Evolutionary conservation across 441 rosid species (phyloP), one percentile per base, ranked within the genome.

Genomic region (Pelargonium cotyledonis): DNA sequence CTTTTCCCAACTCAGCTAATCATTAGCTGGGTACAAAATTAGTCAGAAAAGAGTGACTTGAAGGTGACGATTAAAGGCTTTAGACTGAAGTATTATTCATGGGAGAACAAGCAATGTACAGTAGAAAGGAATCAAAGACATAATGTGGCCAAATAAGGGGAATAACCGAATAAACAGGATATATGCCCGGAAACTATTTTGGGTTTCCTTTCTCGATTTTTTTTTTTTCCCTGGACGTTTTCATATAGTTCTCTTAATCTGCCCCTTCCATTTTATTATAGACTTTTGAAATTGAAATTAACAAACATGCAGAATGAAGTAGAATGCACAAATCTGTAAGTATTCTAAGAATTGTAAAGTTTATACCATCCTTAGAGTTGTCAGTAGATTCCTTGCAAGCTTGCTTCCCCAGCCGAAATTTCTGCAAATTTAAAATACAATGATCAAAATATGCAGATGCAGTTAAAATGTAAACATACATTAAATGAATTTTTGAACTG

Each of bases 341-440:
- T 16, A 14, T 2, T 15, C 16, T 51, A n/a, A 12, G 18, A n/a
- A n/a, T n/a, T n/a, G 8, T 5, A 51, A 51, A 6, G 19, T 6
- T 2, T n/a, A 51, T 51, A 51, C 58, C 58, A 51, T 51, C 58
- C 16, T 51, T 51, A 51, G 18, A 51, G 58, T 51, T 51, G 19
- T 51, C 58, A n/a, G 16, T 51, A 16, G 58, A 51, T 51, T 51
- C 58, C 58, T 51, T 51, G 58, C 16, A 51, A 14, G 58, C 58
- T 51, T 51, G 58, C 58, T 51, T 51, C 7, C 58, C 58, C 58
- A 51, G 5, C 58, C 58, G 58, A 51, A 15, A 51, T n/a, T 51
- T 51, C 58, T 51, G 88, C 76, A 78, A 66, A 60, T 29, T 69
- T 40, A 21, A 41, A 63, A 47, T 53, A n/a, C 60, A 53, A 53